Evolutionary conservation across 1,284 basidiomycete genomes (phyloP).

Genomic region (Ganoderma meredithae): DNA sequence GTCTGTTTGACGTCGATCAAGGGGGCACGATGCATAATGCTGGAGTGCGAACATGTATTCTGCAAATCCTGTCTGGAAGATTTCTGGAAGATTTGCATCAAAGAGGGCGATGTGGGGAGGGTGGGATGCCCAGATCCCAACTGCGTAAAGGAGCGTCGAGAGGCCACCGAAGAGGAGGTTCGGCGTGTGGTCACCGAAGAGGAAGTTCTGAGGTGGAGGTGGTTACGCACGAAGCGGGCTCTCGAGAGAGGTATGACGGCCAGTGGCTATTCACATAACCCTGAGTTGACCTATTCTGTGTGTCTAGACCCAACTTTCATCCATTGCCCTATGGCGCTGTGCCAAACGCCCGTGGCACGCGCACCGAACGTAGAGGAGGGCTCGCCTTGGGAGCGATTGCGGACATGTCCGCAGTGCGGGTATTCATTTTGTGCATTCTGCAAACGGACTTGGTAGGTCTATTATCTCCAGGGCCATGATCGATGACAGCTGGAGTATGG

Average conservation of each 20-base stretch:
- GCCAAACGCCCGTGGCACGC: slow-evolving; percentile 72
- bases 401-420: slow-evolving; percentile 70
- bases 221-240: slow-evolving; percentile 72
- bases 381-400: slow-evolving; percentile 70
- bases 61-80: slow-evolving; percentile 75
- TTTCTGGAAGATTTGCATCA: slow-evolving; percentile 78
- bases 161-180: slow-evolving; percentile 77
- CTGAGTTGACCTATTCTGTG: slow-evolving; percentile 10
- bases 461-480: slow-evolving; percentile 8
- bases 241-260: slow-evolving; percentile 66
- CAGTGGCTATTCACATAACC: not conserved
- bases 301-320: slow-evolving; percentile 73
- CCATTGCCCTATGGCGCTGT: slow-evolving; percentile 76
- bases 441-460: slow-evolving; percentile 69
- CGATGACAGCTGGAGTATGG: slow-evolving; percentile 20
- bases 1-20: slow-evolving; percentile 76
- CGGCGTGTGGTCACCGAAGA: slow-evolving; percentile 68
- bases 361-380: slow-evolving; percentile 56
- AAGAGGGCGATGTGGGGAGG: slow-evolving; percentile 72
- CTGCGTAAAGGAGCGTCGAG: slow-evolving; percentile 72
- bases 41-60: slow-evolving; percentile 76
- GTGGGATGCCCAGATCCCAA: slow-evolving; percentile 79
- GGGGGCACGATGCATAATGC: slow-evolving; percentile 70
- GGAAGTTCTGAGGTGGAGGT: slow-evolving; percentile 72
- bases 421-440: slow-evolving; percentile 82